Conservation (phyloP, 192 early-diverging fungal genomes). For the Mortierella alpina region DNA sequence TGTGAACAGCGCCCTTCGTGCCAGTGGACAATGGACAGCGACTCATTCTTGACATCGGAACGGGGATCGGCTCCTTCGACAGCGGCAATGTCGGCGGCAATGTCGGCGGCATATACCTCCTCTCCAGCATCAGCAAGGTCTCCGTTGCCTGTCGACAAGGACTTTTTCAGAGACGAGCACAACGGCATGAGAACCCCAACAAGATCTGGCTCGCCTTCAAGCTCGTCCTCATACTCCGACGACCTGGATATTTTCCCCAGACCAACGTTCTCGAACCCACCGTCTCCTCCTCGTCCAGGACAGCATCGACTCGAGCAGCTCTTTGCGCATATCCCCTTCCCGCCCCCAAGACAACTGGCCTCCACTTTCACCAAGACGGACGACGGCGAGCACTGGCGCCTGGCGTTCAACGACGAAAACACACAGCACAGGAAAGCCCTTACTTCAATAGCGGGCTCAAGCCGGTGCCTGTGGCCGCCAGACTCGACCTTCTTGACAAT, state of each 20-base stretch:
- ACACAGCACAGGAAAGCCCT: conserved; percentile 16
- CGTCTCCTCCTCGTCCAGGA: conserved; percentile 22
- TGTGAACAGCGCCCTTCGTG: too few species aligned
- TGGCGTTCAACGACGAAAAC: too few species aligned
- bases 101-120: too few species aligned
- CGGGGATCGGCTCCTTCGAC: too few species aligned
- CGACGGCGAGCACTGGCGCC: too few species aligned
- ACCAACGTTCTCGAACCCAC: conserved; percentile 17
- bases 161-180: too few species aligned
- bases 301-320: background rate
- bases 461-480: conserved; percentile 48
- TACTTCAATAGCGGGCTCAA: conserved; percentile 42
- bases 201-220: conserved; percentile 4
- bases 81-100: too few species aligned
- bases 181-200: conserved; percentile 7
- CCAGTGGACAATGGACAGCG: too few species aligned
- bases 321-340: background rate
- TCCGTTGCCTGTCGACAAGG: too few species aligned
- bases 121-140: too few species aligned
- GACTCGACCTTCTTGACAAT: conserved; percentile 39
- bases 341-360: background rate
- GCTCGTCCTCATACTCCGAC: conserved; percentile 13
- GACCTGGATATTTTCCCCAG: conserved; percentile 13
- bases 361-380: background rate
- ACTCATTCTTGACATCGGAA: too few species aligned